Evolutionary conservation across 2,329 filamentous ascomycete genomes (phyloP).

Genomic region (Elsinoe batatas): DNA sequence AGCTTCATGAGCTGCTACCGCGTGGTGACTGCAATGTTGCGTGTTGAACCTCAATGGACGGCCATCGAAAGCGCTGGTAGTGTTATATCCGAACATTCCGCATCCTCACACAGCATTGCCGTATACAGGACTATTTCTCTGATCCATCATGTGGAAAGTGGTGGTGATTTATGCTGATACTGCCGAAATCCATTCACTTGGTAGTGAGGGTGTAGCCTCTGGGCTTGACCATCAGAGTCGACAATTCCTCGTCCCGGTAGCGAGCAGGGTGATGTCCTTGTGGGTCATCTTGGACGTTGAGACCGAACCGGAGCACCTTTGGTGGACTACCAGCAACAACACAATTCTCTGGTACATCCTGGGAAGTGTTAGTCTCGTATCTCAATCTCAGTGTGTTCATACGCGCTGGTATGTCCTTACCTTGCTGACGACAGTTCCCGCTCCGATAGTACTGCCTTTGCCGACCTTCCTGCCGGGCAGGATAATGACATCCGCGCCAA

Average conservation of each 20-base stretch:
- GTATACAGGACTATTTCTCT: no score
- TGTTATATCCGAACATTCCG: no score
- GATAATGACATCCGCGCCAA: constrained; percentile 54
- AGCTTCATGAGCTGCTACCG: no score
- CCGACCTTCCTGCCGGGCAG: constrained; percentile 46
- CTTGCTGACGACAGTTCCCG: constrained; percentile 46
- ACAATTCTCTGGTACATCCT: constrained; percentile 39
- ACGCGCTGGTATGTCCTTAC: constrained; percentile 35
- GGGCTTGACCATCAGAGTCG: not conserved
- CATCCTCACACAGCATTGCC: no score
- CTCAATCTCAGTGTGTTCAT: not conserved
- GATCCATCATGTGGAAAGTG: no score
- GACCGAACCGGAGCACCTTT: constrained; percentile 20
- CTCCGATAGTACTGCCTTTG: constrained; percentile 43
- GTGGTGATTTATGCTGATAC: no score
- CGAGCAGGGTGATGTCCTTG: constrained; percentile 1
- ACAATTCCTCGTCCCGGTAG: constrained; percentile 1
- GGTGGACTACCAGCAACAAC: constrained; percentile 41
- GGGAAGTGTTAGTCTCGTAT: not conserved
- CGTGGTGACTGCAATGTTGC: no score
- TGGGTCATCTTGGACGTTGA: constrained; percentile 4
- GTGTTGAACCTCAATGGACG: no score
- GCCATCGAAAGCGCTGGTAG: no score
- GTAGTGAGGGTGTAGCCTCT: constrained; percentile 1
- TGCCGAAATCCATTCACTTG: not conserved